Evolutionary conservation across 148 eudicot genomes (phyloP).

Genomic region (Euryodendron excelsum): DNA sequence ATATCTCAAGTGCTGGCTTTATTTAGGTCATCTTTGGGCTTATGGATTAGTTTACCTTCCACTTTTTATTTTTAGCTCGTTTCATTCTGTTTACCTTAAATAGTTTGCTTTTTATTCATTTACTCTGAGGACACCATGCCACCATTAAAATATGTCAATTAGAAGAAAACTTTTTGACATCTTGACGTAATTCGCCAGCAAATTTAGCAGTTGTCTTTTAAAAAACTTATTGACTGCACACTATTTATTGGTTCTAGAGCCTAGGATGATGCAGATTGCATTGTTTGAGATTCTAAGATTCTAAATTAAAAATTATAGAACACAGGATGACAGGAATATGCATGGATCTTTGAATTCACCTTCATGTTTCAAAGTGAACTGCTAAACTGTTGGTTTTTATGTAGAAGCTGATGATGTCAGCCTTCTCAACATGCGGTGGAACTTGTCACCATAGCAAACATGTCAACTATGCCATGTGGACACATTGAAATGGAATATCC

Average conservation of each 20-base stretch:
- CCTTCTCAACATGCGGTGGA: too few species aligned
- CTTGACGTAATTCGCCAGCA: not conserved
- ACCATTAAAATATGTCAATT: not conserved
- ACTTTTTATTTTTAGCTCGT: not conserved
- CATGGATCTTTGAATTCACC: not conserved
- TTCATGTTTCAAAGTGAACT: not conserved
- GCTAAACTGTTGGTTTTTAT: too few species aligned
- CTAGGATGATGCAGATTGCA: not conserved
- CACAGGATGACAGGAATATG: not conserved
- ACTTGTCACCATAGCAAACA: too few species aligned
- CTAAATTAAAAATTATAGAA: too few species aligned
- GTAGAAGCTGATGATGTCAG: too few species aligned
- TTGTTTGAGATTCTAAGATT: not conserved
- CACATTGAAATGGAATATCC: too few species aligned
- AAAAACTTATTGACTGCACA: conserved; percentile 2
- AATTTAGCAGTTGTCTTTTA: not conserved
- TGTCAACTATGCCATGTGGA: too few species aligned
- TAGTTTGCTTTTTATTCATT: not conserved
- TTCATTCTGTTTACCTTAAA: not conserved
- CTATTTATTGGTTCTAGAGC: not conserved
- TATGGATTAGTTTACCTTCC: not conserved
- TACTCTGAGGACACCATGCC: not conserved
- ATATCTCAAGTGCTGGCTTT: not conserved
- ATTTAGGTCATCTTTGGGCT: not conserved
- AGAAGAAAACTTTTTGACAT: not conserved